These are phyloP conservation scores for Marchantia polymorpha DNA, from an alignment of 225 moss, liverwort and hornwort genomes.

Conservation along the genomic window DNA sequence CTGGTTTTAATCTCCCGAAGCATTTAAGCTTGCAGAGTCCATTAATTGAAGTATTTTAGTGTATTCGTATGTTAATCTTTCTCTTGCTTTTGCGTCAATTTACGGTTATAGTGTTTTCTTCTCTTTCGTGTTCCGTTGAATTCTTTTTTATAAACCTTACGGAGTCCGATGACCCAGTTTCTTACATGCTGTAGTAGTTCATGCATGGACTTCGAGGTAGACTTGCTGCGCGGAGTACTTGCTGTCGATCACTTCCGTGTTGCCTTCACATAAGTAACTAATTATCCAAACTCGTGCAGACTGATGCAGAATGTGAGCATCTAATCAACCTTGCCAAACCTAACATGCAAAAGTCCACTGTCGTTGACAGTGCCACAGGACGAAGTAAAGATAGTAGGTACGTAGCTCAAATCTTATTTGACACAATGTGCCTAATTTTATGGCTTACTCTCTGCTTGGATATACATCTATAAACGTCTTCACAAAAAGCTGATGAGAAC, in stretches of 20 bases:
- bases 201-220: too few species aligned
- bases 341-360: slow-evolving; percentile 87
- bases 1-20: neutral
- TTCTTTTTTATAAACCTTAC: neutral
- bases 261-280: neutral
- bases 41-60: too few species aligned
- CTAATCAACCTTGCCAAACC: slow-evolving; percentile 79
- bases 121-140: neutral
- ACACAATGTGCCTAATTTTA: neutral
- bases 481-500: too few species aligned
- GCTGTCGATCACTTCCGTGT: neutral
- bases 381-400: slow-evolving; percentile 99
- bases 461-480: neutral
- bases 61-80: neutral
- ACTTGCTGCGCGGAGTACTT: neutral
- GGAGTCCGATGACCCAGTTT: neutral
- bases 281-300: slow-evolving; percentile 36
- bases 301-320: slow-evolving; percentile 82
- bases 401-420: neutral
- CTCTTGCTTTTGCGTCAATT: neutral
- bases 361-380: slow-evolving; percentile 97
- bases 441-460: neutral
- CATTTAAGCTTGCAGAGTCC: too few species aligned
- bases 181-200: neutral
- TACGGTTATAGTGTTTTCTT: neutral